These are phyloP conservation scores for Arabidopsis suecica DNA, from an alignment of 345 rosid genomes.

Conservation along the genomic window DNA sequence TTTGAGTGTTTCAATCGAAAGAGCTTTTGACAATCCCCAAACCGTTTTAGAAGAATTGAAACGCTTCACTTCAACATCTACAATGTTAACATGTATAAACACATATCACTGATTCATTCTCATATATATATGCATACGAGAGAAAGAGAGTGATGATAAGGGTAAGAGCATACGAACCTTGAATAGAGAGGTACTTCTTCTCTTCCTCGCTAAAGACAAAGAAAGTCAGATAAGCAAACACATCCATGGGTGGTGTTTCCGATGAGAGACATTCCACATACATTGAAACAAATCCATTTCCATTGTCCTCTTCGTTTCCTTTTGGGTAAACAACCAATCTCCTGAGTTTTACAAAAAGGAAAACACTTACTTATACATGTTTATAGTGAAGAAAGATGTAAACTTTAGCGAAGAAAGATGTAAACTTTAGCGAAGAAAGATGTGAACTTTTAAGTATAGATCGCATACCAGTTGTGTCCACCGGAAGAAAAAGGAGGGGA, in stretches of 20 bases:
- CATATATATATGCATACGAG: not conserved
- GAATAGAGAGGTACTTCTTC: not conserved
- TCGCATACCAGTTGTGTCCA: no score
- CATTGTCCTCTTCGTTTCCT: not conserved
- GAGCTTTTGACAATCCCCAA: not conserved
- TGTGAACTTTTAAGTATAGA: no score
- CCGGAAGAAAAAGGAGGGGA: no score
- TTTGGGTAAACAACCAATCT: not conserved
- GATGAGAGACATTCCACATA: not conserved
- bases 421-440: no score
- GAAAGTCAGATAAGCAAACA: not conserved
- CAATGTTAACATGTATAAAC: not conserved
- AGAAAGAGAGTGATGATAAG: not conserved
- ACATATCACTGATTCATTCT: not conserved
- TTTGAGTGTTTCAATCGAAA: not conserved
- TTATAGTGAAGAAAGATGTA: no score
- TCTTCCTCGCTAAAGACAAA: not conserved
- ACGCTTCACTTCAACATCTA: not conserved
- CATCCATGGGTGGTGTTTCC: not conserved
- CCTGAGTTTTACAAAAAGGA: not conserved
- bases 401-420: no score
- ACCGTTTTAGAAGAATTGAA: not conserved
- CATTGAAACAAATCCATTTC: not conserved
- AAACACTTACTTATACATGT: no score
- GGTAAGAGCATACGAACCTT: not conserved